Percentiles rank a stretch among this genome's conserved stretches.
Evolutionary conservation across 495 filamentous ascomycete genomes (phyloP).

Genomic region (Lichenothelia convexa): DNA sequence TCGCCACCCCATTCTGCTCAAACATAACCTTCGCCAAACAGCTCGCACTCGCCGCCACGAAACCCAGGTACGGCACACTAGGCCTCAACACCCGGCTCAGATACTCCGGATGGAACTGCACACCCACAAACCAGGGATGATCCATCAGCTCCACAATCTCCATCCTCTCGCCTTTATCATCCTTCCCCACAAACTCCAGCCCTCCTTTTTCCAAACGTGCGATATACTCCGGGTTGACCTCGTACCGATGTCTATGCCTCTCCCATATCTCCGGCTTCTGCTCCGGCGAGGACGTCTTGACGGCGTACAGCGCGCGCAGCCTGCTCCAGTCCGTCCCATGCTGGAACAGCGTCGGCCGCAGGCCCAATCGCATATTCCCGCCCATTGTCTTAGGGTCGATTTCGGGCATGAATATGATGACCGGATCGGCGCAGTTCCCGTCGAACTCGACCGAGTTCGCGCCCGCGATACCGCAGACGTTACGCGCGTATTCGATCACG

Average conservation of each 20-base stretch:
- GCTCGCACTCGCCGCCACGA: conserved; percentile 49
- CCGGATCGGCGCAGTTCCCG: conserved; percentile 32
- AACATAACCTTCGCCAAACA: neutral
- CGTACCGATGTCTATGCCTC: conserved; percentile 57
- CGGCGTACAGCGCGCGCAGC: conserved; percentile 58
- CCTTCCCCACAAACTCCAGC: conserved; percentile 56
- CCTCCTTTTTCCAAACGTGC: conserved; percentile 37
- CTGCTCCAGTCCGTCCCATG: conserved; percentile 59
- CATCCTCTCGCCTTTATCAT: conserved; percentile 70
- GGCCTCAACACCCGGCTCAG: conserved; percentile 52
- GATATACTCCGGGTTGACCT: conserved; percentile 53
- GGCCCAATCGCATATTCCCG: conserved; percentile 83
- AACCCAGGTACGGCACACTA: conserved; percentile 65
- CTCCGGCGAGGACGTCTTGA: no score
- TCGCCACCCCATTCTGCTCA: no score
- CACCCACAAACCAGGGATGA: conserved; percentile 81
- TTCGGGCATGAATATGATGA: conserved; percentile 88
- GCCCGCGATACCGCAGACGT: conserved; percentile 40
- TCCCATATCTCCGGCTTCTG: conserved; percentile 29
- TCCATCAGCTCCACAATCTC: conserved; percentile 79
- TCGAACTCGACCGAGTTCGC: conserved; percentile 54
- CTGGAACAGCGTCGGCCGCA: conserved; percentile 59
- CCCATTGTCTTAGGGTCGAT: conserved; percentile 55
- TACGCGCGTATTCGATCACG: conserved; percentile 73
- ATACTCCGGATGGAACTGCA: conserved; percentile 83